Percentiles rank a stretch among this genome's conserved stretches.
phyloP scores from a whole-genome alignment of 176 grass and related monocot species.

The Avena eriantha region DNA sequence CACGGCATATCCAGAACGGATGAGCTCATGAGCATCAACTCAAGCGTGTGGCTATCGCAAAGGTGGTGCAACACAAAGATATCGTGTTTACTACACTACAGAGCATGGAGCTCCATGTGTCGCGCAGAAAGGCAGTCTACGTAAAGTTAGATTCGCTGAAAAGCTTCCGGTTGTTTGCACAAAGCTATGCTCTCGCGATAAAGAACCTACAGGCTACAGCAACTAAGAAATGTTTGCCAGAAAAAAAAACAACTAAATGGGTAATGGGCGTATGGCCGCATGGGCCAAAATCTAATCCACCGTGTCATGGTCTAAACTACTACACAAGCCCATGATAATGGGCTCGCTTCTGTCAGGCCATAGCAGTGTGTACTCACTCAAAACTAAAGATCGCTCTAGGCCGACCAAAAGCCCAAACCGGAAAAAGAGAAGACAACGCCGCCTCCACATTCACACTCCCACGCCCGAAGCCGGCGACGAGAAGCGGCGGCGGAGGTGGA shows the following conservation, averaged over 20 bases:
- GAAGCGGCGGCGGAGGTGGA: neutral
- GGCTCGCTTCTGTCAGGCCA: neutral
- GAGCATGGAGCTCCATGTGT: neutral
- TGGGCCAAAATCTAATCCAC: neutral
- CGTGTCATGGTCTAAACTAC: neutral
- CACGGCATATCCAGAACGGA: too few relatives aligned
- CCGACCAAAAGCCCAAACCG: neutral
- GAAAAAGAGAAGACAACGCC: neutral
- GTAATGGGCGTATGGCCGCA: neutral
- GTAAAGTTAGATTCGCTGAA: neutral
- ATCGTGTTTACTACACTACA: neutral
- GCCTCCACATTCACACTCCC: neutral
- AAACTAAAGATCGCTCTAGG: neutral
- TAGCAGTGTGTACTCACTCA: neutral
- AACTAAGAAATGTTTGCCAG: too few relatives aligned
- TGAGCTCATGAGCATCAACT: too few relatives aligned
- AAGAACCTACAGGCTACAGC: neutral
- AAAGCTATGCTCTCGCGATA: neutral
- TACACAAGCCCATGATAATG: neutral
- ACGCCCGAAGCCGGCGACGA: slow-evolving; percentile 33
- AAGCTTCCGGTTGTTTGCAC: neutral
- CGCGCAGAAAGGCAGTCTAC: neutral
- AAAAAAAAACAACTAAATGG: neutral
- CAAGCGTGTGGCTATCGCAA: neutral
- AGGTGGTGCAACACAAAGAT: neutral